Conservation (phyloP, 2,329 filamentous ascomycete genomes). For the Aspergillus brasiliensis region DNA sequence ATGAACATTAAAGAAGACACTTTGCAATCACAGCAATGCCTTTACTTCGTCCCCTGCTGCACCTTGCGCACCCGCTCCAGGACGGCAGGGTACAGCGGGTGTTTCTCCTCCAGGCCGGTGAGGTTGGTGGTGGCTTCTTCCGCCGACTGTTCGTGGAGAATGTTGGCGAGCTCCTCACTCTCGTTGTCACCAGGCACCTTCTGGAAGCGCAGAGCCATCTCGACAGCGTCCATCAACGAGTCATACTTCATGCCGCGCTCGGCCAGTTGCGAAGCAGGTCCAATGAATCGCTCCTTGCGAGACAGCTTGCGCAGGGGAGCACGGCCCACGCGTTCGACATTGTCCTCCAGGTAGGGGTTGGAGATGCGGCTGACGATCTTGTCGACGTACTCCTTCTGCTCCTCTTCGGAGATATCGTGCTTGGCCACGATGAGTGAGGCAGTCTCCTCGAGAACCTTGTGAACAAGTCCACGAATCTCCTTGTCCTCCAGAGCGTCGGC, state of each 20-base stretch:
- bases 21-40: background rate
- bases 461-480: slow-evolving; percentile 77
- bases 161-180: slow-evolving; percentile 80
- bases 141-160: slow-evolving; percentile 73
- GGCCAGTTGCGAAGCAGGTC: slow-evolving; percentile 84
- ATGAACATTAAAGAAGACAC: slow-evolving; percentile 5
- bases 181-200: slow-evolving; percentile 91
- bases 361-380: slow-evolving; percentile 92
- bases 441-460: slow-evolving; percentile 80
- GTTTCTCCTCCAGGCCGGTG: slow-evolving; percentile 73
- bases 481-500: slow-evolving; percentile 84
- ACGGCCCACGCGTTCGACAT: slow-evolving; percentile 91
- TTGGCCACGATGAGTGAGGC: slow-evolving; percentile 82
- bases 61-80: slow-evolving; percentile 81
- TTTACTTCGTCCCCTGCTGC: slow-evolving; percentile 56
- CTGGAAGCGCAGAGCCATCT: slow-evolving; percentile 95
- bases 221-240: slow-evolving; percentile 76
- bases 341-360: slow-evolving; percentile 90
- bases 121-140: slow-evolving; percentile 78
- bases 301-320: slow-evolving; percentile 91
- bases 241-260: slow-evolving; percentile 74
- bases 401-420: slow-evolving; percentile 73
- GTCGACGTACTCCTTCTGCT: slow-evolving; percentile 84
- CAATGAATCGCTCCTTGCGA: slow-evolving; percentile 94
- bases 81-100: slow-evolving; percentile 77